Base-by-base conservation (phyloP, 768 basidiomycete genomes). In the Phylloporus arenicola region DNA sequence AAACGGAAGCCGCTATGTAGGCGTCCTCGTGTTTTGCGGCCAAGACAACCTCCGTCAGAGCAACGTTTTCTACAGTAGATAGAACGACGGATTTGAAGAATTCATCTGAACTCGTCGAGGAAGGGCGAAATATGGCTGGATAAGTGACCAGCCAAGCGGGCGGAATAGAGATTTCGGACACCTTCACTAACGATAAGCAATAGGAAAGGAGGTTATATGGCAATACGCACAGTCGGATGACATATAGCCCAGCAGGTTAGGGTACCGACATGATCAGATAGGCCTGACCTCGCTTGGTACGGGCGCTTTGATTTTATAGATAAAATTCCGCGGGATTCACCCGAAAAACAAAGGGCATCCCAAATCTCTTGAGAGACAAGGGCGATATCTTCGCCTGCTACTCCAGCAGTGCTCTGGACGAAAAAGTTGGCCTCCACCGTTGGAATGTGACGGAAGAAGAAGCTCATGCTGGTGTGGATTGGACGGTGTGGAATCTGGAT, bases 41-140 rank as follows among this genome's bases (percentile, higher is more conserved):
- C 16, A 81, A 59, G 46, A 84, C 63, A 30, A 83, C 70, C 52
- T 79, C 77, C 14, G 74, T 75, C n/a, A 84, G 58, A 16, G 55
- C 45, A n/a, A 70, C 38, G 6, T 70, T 70, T 22, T 68, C 65
- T 16, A 64, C 56, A 44, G 43, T 14, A 43, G 51, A 57, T 12
- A 68, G 10, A 33, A 52, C 29, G 33, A 69, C 11, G 17, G 57
- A 55, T 51, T 55, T 64, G 4, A 22, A 47, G 16, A 39, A 47
- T 38, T 43, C 50, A 20, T 48, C 41, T 20, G 29, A 34, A 40
- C 20, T 41, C 20, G 6, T 31, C 16, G 55, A 59, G 37, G 57
- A 57, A n/a, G 62, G 54, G 38, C 43, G 53, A 54, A 77, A 76
- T 39, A 76, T 63, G 45, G 64, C 58, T 38, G 57, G 57, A 61